These are phyloP conservation scores for Alternaria gaisen DNA, from an alignment of 2,329 filamentous ascomycete species.

Conservation along the genomic window DNA sequence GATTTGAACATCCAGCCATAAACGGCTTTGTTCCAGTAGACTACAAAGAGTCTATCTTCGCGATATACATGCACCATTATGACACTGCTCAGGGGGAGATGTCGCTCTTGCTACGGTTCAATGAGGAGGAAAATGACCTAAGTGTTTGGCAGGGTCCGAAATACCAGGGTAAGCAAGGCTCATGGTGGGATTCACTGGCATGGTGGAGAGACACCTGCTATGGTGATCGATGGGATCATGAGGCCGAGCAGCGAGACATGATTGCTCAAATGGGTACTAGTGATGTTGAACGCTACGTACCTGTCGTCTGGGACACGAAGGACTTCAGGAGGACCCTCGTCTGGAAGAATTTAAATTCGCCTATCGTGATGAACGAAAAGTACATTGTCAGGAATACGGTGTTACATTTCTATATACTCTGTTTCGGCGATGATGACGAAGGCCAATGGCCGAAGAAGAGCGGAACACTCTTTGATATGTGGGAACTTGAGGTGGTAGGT, in stretches of 20 bases:
- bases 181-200: not conserved
- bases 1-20: not conserved
- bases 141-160: conserved; percentile 1
- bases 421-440: conserved; percentile 15
- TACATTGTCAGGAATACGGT: conserved; percentile 11
- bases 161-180: not conserved
- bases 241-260: not conserved
- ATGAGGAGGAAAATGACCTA: conserved; percentile 22
- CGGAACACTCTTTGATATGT: conserved; percentile 10
- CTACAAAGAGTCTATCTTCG: conserved; percentile 3
- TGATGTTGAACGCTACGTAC: not conserved
- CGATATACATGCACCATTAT: not conserved
- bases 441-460: conserved; percentile 3
- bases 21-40: conserved; percentile 13
- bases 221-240: not conserved
- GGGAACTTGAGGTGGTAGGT: conserved; percentile 2
- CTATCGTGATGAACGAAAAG: conserved; percentile 10
- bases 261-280: conserved; percentile 9
- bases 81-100: not conserved
- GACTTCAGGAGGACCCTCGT: not conserved
- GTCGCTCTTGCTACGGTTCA: conserved; percentile 18
- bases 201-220: conserved; percentile 34
- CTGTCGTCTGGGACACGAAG: not conserved
- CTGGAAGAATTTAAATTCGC: no score
- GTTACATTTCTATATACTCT: conserved; percentile 9